Evolutionary conservation across 208 protist species (phyloP), one percentile per base, ranked within the genome.

Genomic region (Acanthamoeba sp.): DNA sequence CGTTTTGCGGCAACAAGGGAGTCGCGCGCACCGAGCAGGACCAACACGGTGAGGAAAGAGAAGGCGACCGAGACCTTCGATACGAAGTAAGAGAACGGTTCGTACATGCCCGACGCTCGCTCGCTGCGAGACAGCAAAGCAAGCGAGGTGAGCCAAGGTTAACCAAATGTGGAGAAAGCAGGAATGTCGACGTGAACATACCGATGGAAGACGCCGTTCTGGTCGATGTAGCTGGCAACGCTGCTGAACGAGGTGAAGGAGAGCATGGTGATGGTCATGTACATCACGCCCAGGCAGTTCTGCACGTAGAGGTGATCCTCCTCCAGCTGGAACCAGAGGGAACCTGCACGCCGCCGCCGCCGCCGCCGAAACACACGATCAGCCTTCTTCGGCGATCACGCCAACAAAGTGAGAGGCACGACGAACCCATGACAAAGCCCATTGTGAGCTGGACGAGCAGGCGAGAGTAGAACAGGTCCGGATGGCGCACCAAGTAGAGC

Each of bases 211-310:
- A 88, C 34, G 50, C 29, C 78, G 22, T 38, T 45, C 50, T 88
- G 78, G 29, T 88, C 38, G 50, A 88, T 62, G 50, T 88, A 88
- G 78, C 42, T 88, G 4, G 78, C 29, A 2, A 88, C 78, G n/a
- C 50, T 88, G n/a, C 78, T 62, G 50, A 88, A 88, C 24, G 78
- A 88, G 3, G 34, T 38, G 50, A 88, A 88, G 29, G 78, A 88
- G 29, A 88, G 50, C 34, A 88, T 32, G 29, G 78, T 38, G 48
- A 57, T 62, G 10, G 78, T 88, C 78, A 88, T 88, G 42, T 42
- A 88, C 24, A 88, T 10, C 12, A 88, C 78, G 4, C 78, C 78
- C 42, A 57, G 10, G 27, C 22, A 32, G 34, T 88, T 88, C 29
- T 88, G 78, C 7, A 88, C 42, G 34, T 88, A 88, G n/a, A 62